Evolutionary conservation across 768 basidiomycete genomes (phyloP).

Genomic region (Pulveroboletus frians): DNA sequence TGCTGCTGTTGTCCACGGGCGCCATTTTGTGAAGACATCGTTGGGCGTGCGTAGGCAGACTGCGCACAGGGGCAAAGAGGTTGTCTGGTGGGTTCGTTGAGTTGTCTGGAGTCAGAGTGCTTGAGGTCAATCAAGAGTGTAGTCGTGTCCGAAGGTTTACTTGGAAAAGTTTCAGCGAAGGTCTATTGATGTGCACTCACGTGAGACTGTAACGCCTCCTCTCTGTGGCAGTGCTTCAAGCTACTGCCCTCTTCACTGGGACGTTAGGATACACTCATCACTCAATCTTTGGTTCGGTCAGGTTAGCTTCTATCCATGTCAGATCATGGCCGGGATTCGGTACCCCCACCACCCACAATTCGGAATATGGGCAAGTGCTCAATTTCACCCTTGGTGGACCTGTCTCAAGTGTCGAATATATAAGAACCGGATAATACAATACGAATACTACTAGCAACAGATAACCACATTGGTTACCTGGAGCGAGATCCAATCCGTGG

Average conservation of each 20-base stretch:
- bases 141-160: conserved; percentile 1
- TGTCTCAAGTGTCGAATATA: conserved; percentile 1
- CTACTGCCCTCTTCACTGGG: not conserved
- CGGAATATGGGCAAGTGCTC: conserved; percentile 35
- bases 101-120: not conserved
- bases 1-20: conserved; percentile 29
- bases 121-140: not conserved
- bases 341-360: conserved; percentile 33
- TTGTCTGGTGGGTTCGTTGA: not conserved
- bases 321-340: conserved; percentile 22
- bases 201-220: conserved; percentile 8
- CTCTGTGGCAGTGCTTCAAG: conserved; percentile 10
- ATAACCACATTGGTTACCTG: conserved; percentile 93
- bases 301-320: conserved; percentile 19
- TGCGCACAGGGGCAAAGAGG: not conserved
- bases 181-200: conserved; percentile 7
- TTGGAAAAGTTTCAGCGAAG: not conserved
- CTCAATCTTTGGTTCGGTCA: not conserved
- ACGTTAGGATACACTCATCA: not conserved
- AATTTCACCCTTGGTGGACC: not conserved
- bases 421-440: conserved; percentile 65
- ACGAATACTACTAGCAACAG: conserved; percentile 84
- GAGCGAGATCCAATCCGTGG: conserved; percentile 94
- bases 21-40: conserved; percentile 26
- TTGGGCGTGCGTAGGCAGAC: not conserved